phyloP scores from a whole-genome alignment of 2,329 filamentous ascomycete species.

The Xylaria sp. region DNA sequence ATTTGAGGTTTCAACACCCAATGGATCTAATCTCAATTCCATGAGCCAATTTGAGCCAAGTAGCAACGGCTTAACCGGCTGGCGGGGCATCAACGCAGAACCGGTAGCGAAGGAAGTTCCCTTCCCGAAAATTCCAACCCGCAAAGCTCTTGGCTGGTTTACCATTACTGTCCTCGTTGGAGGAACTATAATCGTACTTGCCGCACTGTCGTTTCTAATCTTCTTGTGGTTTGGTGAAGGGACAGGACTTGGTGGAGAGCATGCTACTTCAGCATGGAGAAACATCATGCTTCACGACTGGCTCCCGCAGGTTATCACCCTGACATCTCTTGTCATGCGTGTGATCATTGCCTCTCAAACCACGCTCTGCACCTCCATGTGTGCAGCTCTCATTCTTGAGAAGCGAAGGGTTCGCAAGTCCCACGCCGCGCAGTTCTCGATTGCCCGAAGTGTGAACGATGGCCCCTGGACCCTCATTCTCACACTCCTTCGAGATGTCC shows the following conservation, averaged over 20 bases:
- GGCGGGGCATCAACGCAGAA: background rate
- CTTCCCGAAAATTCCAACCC: background rate
- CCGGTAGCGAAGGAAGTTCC: background rate
- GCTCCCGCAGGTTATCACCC: background rate
- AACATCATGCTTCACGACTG: slow-evolving; percentile 13
- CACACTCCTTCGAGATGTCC: background rate
- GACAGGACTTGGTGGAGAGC: background rate
- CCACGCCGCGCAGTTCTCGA: background rate
- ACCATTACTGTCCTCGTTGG: background rate
- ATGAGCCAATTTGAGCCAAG: background rate
- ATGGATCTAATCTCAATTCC: background rate
- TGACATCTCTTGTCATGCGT: slow-evolving; percentile 5
- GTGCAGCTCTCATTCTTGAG: slow-evolving; percentile 12
- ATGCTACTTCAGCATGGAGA: slow-evolving; percentile 1
- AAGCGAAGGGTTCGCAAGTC: background rate
- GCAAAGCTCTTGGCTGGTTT: background rate
- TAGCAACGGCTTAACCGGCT: background rate
- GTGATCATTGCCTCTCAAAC: slow-evolving; percentile 1
- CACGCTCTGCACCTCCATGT: slow-evolving; percentile 2
- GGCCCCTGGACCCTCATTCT: background rate
- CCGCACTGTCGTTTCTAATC: background rate
- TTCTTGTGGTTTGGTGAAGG: slow-evolving; percentile 16
- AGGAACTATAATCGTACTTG: background rate
- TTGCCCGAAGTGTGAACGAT: slow-evolving; percentile 6
- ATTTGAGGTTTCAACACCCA: background rate